phyloP scores from a whole-genome alignment of 768 basidiomycete genomes.

The Mrakia gelida region DNA sequence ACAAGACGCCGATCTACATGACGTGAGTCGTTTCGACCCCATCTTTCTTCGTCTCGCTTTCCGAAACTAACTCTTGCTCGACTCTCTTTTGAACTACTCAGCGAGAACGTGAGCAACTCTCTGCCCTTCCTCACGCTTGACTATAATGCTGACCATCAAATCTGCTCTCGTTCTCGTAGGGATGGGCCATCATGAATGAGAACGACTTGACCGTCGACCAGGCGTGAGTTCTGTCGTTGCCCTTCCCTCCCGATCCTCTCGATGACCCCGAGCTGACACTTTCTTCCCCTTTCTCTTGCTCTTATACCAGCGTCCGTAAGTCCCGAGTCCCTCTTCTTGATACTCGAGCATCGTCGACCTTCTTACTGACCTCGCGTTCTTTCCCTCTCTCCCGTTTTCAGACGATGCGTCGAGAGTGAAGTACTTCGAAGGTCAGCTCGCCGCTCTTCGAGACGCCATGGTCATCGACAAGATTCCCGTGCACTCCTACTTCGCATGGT shows the following conservation, averaged over 20 bases:
- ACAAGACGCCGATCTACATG: constrained; percentile 34
- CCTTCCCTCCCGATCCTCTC: neutral
- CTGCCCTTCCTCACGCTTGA: neutral
- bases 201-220: constrained; percentile 50
- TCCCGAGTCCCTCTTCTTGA: too few species aligned
- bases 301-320: too few species aligned
- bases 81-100: neutral
- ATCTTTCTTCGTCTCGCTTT: too few species aligned
- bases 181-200: constrained; percentile 13
- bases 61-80: neutral
- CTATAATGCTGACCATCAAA: neutral
- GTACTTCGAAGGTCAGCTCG: constrained; percentile 61
- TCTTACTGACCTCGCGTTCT: neutral
- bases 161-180: neutral
- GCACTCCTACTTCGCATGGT: constrained; percentile 26
- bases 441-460: constrained; percentile 56
- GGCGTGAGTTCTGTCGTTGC: constrained; percentile 47
- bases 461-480: constrained; percentile 59
- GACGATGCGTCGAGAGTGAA: constrained; percentile 50
- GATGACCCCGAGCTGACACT: too few species aligned
- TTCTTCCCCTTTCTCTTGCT: too few species aligned
- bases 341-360: neutral
- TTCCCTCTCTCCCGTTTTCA: neutral
- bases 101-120: too few species aligned
- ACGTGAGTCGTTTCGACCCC: neutral